Conservation (phyloP, 1,284 basidiomycete species). For the Microbotryum silenes-acaulis region DNA sequence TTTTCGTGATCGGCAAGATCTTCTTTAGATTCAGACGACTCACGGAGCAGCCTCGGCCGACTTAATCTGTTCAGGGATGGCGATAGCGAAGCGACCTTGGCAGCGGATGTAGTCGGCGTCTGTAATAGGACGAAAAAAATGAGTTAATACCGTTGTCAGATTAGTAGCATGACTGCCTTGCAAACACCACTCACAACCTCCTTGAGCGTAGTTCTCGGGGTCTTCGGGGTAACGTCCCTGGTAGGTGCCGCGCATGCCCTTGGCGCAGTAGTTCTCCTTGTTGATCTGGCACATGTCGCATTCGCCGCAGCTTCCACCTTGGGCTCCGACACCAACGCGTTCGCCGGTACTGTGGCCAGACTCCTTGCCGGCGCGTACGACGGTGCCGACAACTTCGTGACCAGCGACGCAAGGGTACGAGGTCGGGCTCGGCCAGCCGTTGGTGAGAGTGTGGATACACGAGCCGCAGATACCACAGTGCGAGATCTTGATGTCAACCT, state of each 20-base stretch:
- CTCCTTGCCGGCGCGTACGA: conserved; percentile 46
- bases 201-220: too few species aligned
- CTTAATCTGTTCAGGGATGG: conserved; percentile 55
- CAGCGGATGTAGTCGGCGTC: conserved; percentile 60
- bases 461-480: conserved; percentile 18
- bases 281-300: conserved; percentile 43
- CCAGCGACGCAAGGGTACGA: conserved; percentile 9
- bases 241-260: conserved; percentile 40
- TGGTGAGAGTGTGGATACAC: conserved; percentile 19
- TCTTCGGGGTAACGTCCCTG: conserved; percentile 28
- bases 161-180: too few species aligned
- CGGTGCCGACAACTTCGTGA: conserved; percentile 41
- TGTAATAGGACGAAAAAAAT: conserved; percentile 39
- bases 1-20: too few species aligned
- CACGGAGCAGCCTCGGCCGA: conserved; percentile 46
- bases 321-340: conserved; percentile 48
- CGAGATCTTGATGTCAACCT: conserved; percentile 27
- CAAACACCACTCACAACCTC: too few species aligned
- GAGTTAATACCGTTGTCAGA: too few species aligned
- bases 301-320: conserved; percentile 42
- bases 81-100: conserved; percentile 61
- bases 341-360: conserved; percentile 43
- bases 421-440: conserved; percentile 25
- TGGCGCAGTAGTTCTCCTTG: conserved; percentile 43
- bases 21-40: not conserved